Evolutionary conservation across 768 basidiomycete species (phyloP).

Genomic region (Suillus placidus): DNA sequence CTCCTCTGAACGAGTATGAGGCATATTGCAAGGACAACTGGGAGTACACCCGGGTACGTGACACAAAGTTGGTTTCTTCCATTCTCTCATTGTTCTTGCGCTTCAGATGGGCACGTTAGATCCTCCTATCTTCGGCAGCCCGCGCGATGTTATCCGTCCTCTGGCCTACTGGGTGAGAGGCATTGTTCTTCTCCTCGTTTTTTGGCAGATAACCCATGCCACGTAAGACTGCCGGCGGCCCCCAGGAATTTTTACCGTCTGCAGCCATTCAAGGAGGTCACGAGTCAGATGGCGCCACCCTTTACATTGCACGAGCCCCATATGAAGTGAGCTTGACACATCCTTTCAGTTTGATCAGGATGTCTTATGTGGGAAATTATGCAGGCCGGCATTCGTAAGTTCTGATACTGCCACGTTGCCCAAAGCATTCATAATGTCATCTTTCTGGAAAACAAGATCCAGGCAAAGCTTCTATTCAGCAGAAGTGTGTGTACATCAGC

Average conservation of each 20-base stretch:
- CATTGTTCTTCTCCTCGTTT: too few relatives aligned
- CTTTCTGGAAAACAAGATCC: constrained; percentile 1
- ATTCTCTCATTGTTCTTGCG: too few relatives aligned
- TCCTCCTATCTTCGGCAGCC: neutral
- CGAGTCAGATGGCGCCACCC: neutral
- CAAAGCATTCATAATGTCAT: neutral
- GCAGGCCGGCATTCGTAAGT: constrained; percentile 8
- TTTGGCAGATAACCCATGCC: too few relatives aligned
- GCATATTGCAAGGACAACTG: constrained; percentile 7
- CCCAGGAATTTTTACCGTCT: neutral
- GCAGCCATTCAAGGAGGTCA: neutral
- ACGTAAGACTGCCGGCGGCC: neutral
- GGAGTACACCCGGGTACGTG: neutral
- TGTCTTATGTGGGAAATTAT: neutral
- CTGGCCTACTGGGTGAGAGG: neutral
- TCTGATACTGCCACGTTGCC: neutral
- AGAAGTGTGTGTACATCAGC: constrained; percentile 13
- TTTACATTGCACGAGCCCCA: constrained; percentile 6
- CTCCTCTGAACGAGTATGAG: constrained; percentile 10
- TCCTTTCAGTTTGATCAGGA: neutral
- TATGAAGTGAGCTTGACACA: neutral
- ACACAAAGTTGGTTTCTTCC: too few relatives aligned
- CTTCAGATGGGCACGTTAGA: too few relatives aligned
- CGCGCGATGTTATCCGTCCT: constrained; percentile 4
- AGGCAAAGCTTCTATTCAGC: constrained; percentile 5